phyloP scores from a whole-genome alignment of 495 filamentous ascomycete species.

The Xylaria sp. region DNA sequence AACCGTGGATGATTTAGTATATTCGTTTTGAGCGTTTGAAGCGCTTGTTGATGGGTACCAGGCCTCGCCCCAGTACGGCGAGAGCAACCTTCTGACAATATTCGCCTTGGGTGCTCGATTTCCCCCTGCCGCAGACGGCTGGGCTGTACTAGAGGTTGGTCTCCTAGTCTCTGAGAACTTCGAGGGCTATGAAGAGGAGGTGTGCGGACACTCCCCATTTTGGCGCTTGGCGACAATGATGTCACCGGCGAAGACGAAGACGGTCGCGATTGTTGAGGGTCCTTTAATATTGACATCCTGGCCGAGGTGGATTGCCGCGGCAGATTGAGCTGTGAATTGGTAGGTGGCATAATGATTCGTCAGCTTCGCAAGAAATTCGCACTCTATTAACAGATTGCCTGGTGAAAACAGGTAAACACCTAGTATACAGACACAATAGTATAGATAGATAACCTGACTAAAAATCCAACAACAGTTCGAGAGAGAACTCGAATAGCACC shows the following conservation, averaged over 20 bases:
- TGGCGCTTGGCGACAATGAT: background rate
- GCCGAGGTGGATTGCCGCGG: background rate
- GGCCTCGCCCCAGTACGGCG: background rate
- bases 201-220: background rate
- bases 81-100: background rate
- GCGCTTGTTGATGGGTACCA: background rate
- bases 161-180: background rate
- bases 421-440: background rate
- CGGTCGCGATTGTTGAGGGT: background rate
- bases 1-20: constrained; percentile 33
- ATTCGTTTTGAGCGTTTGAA: background rate
- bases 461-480: background rate
- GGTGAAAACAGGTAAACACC: background rate
- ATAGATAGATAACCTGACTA: background rate
- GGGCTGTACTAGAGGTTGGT: background rate
- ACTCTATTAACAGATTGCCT: background rate
- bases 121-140: background rate
- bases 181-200: background rate
- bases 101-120: background rate
- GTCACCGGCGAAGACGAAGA: background rate
- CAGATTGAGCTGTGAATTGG: background rate
- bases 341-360: constrained; percentile 5
- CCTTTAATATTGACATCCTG: background rate
- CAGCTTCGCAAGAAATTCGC: background rate
- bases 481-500: background rate